Evolutionary conservation across 805 yeast genomes (phyloP).

Genomic region (Suhomyces faveliae): DNA sequence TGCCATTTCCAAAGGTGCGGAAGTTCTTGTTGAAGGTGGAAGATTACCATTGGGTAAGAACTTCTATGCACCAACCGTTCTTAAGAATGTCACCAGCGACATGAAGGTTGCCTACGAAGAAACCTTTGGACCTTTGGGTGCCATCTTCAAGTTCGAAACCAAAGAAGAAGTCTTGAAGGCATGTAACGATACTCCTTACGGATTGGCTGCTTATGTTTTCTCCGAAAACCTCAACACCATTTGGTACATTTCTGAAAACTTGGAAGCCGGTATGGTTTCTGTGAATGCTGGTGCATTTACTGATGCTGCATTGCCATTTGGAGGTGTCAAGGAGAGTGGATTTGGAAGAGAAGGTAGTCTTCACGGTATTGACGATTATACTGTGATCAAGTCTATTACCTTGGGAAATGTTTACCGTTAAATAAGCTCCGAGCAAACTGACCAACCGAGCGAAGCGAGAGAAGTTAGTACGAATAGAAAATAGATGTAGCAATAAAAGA

Average conservation of each 20-base stretch:
- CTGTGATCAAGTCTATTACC: conserved; percentile 50
- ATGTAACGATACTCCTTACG: conserved; percentile 56
- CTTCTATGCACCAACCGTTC: conserved; percentile 55
- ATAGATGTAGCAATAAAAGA: too few relatives aligned
- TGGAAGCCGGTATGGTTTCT: conserved; percentile 66
- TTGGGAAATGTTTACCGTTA: conserved; percentile 41
- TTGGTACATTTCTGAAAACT: conserved; percentile 51
- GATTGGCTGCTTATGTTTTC: conserved; percentile 61
- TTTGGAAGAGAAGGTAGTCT: conserved; percentile 70
- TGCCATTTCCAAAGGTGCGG: conserved; percentile 56
- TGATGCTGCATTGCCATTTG: conserved; percentile 54
- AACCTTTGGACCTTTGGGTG: conserved; percentile 66
- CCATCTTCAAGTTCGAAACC: conserved; percentile 53
- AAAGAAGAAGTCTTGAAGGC: conserved; percentile 50
- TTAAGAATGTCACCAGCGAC: conserved; percentile 49
- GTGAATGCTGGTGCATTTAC: conserved; percentile 59
- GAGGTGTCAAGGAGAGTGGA: conserved; percentile 67
- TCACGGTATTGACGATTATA: conserved; percentile 61
- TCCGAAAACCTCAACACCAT: conserved; percentile 50
- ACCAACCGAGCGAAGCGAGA: too few relatives aligned
- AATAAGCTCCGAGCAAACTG: too few relatives aligned
- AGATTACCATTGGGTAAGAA: conserved; percentile 49
- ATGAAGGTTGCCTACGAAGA: conserved; percentile 55
- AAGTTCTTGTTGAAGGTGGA: conserved; percentile 51
- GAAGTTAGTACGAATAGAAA: too few relatives aligned